Evolutionary conservation across 202 grass and related monocot genomes (phyloP), one percentile per base, ranked within the genome.

Genomic region (Setaria viridis): DNA sequence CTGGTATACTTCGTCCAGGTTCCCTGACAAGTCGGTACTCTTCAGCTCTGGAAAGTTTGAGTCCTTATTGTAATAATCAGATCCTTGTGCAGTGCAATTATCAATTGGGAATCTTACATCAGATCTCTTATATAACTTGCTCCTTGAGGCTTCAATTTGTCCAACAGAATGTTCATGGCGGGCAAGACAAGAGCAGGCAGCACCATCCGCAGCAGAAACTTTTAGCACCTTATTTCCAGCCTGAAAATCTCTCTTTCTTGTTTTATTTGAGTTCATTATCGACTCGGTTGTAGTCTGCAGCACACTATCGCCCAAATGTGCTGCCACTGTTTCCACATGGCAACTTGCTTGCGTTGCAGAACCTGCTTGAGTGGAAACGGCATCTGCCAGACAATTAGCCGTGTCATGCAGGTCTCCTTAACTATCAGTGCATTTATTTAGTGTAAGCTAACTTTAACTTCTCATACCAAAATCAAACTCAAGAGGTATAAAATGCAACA

Each of bases 191-290:
- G 55, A 47, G 45, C 8, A 77, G 62, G 16, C 17, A 62, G 21
- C 65, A 82, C 9, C 66, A 80, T 64, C 45, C 20, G 48, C 11
- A 0, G 0, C 21, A 77, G 72, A 85, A 77, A 11, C 25, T 37
- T 82, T 42, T 58, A 29, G 41, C 13, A 4, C 66, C 66, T 82
- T 78, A 78, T 57, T 82, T 72, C 72, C 73, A 73, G 4, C 78
- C 39, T 72, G 88, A 42, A 64, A 70, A 81, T 82, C 77, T 69
- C 9, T 82, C 65, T 80, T 69, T 51, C 46, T 72, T 77, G 64
- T 55, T 21, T 51, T 56, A 47, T 76, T 35, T 56, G 80, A 84
- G 55, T 54, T 62, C 37, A 43, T 5, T 34, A 70, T 25, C 62
- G 80, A 78, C 34, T 80, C 60, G 46, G 80, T 70, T 17, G 21